These are phyloP conservation scores for Myriosclerotinia scirpicola DNA, from an alignment of 2,329 filamentous ascomycete genomes.

Conservation along the genomic window DNA sequence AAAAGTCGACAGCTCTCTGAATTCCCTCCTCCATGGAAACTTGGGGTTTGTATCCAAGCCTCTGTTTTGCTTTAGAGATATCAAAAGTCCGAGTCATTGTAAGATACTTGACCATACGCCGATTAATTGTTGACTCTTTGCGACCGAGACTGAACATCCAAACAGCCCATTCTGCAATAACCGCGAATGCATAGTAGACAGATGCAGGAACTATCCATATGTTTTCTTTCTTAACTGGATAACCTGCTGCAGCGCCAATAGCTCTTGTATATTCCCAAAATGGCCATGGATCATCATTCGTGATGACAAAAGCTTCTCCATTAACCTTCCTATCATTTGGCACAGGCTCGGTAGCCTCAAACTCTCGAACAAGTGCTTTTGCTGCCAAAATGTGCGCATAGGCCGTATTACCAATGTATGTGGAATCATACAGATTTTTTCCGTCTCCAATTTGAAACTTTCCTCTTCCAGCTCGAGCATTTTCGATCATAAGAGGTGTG, in stretches of 20 bases:
- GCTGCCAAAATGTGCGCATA: too few species aligned
- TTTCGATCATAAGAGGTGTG: too few species aligned
- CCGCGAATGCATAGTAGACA: neutral
- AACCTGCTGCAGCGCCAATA: neutral
- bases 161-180: neutral
- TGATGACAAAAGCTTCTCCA: too few species aligned
- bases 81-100: constrained; percentile 1
- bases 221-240: neutral
- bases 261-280: neutral
- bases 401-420: too few species aligned
- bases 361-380: too few species aligned
- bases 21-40: neutral
- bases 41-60: neutral
- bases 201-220: neutral
- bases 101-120: neutral
- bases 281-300: too few species aligned
- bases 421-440: too few species aligned
- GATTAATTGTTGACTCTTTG: neutral
- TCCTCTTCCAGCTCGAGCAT: too few species aligned
- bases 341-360: too few species aligned
- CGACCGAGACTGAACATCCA: neutral
- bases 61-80: neutral
- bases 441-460: too few species aligned
- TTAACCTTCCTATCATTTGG: too few species aligned
- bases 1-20: neutral